These are phyloP conservation scores for Solanum arcanum DNA, from an alignment of 257 asterid genomes.

Conservation along the genomic window DNA sequence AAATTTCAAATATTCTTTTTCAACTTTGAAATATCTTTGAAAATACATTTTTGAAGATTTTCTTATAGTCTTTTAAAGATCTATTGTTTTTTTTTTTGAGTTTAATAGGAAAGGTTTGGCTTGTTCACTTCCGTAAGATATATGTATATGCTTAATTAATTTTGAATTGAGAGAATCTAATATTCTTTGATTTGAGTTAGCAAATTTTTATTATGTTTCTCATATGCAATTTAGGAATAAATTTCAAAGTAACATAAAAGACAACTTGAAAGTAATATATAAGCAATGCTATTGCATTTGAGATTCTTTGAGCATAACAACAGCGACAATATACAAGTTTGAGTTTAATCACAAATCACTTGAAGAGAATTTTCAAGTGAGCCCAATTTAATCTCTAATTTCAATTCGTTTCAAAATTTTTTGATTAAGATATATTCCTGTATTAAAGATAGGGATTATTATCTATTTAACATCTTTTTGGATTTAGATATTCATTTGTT, in stretches of 20 bases:
- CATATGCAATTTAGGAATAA: neutral
- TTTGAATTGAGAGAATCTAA: neutral
- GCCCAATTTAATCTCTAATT: no score
- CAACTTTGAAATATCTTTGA: neutral
- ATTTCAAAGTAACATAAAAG: neutral
- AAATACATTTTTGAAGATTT: no score
- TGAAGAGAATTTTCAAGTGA: no score
- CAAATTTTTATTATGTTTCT: neutral
- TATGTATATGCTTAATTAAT: neutral
- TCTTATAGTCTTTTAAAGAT: neutral
- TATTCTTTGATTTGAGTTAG: neutral
- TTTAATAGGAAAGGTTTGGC: neutral
- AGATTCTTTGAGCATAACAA: neutral
- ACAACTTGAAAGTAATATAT: neutral
- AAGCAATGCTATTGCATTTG: neutral
- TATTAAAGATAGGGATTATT: no score
- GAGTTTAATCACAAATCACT: no score
- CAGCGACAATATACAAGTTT: neutral
- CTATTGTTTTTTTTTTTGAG: neutral
- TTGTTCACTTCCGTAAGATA: neutral
- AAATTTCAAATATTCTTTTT: neutral
- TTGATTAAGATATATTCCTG: no score
- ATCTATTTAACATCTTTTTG: no score
- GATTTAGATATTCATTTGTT: no score
- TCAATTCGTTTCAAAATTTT: no score